phyloP scores from a whole-genome alignment of 768 basidiomycete genomes.

The Saitozyma podzolica region DNA sequence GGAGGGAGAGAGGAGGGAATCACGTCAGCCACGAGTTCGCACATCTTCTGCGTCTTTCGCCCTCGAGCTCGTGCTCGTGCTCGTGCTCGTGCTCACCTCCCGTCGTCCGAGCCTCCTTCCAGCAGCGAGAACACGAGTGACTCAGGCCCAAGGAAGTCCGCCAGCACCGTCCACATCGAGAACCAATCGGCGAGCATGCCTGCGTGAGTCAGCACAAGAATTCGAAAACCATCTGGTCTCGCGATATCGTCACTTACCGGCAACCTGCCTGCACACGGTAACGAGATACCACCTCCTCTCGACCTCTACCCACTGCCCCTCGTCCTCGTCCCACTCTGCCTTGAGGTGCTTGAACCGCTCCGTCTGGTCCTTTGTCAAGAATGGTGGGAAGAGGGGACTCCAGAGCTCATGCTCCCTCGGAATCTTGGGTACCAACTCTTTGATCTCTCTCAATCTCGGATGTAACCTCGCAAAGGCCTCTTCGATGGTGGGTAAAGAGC shows the following conservation, averaged over 20 bases:
- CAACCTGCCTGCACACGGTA: constrained; percentile 44
- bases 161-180: constrained; percentile 44
- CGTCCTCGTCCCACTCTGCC: constrained; percentile 27
- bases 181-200: constrained; percentile 48
- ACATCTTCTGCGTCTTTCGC: too few relatives aligned
- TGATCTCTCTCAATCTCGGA: constrained; percentile 29
- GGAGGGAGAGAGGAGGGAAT: too few relatives aligned
- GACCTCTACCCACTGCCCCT: constrained; percentile 21
- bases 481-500: constrained; percentile 31
- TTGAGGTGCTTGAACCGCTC: constrained; percentile 35
- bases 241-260: constrained; percentile 26
- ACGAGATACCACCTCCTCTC: constrained; percentile 37
- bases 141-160: constrained; percentile 43
- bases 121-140: constrained; percentile 34
- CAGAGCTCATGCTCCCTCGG: constrained; percentile 43
- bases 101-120: constrained; percentile 44
- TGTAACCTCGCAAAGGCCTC: constrained; percentile 32
- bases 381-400: constrained; percentile 38
- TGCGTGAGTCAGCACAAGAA: constrained; percentile 3
- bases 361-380: constrained; percentile 31
- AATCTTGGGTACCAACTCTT: constrained; percentile 18
- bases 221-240: not conserved
- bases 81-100: constrained; percentile 27
- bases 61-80: too few relatives aligned
- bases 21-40: too few relatives aligned